Conservation (phyloP, 1,139 yeast species). For the Yamadazyma diospyri region DNA sequence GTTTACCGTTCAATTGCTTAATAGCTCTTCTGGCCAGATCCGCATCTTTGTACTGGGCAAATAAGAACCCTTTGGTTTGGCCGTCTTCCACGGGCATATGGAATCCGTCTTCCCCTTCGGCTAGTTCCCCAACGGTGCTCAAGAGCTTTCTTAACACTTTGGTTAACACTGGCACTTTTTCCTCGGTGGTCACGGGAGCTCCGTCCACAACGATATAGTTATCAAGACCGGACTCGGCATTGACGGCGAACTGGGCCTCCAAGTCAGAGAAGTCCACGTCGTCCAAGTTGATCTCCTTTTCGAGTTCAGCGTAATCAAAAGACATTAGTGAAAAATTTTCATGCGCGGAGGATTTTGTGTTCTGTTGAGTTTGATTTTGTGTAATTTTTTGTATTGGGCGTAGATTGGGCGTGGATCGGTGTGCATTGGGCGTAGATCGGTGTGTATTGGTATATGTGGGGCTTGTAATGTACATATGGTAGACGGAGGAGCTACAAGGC, state of each 20-base stretch:
- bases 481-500: no score
- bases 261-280: conserved; percentile 86
- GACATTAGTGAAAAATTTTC: conserved; percentile 3
- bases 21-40: conserved; percentile 77
- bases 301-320: conserved; percentile 31
- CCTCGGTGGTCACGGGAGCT: conserved; percentile 90
- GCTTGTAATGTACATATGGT: no score
- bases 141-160: conserved; percentile 85
- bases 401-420: no score
- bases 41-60: conserved; percentile 73
- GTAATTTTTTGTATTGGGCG: neutral
- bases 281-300: conserved; percentile 43
- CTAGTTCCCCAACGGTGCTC: conserved; percentile 62
- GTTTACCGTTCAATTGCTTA: conserved; percentile 78
- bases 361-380: conserved; percentile 1
- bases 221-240: conserved; percentile 62
- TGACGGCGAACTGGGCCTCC: conserved; percentile 70
- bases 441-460: no score
- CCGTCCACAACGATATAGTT: conserved; percentile 89
- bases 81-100: conserved; percentile 81
- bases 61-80: conserved; percentile 81
- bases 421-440: no score
- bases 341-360: no score
- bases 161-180: conserved; percentile 78
- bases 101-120: conserved; percentile 65